phyloP scores from a whole-genome alignment of 2,329 filamentous ascomycete genomes.

The Xylogone sp. region DNA sequence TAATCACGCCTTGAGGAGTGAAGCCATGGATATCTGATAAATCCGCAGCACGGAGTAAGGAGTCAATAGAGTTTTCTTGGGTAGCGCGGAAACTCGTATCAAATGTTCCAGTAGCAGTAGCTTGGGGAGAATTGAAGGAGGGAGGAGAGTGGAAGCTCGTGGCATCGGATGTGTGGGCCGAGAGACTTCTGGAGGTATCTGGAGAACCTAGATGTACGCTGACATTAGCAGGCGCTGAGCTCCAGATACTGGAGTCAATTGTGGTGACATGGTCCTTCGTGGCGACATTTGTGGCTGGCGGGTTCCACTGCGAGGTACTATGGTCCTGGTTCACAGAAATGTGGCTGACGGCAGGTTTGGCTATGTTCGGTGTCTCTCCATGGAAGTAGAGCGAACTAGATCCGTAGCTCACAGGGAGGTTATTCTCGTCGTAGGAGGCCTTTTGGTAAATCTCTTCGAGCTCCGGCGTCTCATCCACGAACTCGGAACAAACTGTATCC shows the following conservation, averaged over 20 bases:
- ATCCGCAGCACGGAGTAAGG: not conserved
- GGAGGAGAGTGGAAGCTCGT: not conserved
- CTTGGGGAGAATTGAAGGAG: not conserved
- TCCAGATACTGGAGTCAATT: not conserved
- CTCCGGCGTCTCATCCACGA: constrained; percentile 16
- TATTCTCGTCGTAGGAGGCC: not conserved
- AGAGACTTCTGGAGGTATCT: not conserved
- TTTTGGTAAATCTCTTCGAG: constrained; percentile 14
- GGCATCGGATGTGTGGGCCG: not conserved
- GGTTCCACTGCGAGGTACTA: not conserved
- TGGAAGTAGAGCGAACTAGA: not conserved
- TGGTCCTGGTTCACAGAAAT: not conserved
- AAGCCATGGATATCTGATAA: not conserved
- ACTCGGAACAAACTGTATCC: constrained; percentile 14
- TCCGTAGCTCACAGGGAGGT: not conserved
- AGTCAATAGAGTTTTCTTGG: not conserved
- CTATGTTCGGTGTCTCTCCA: not conserved
- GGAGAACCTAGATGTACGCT: not conserved
- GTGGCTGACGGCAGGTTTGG: not conserved
- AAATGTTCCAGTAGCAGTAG: not conserved
- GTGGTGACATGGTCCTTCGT: not conserved
- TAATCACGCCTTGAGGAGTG: not conserved
- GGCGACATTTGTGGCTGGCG: not conserved
- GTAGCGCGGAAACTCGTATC: not conserved
- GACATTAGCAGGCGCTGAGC: not conserved